A percentile compares a stretch with the other conserved stretches of the same genome.
These are phyloP conservation scores for Tephrocybe rancida DNA, from an alignment of 768 basidiomycete genomes.

Conservation along the genomic window DNA sequence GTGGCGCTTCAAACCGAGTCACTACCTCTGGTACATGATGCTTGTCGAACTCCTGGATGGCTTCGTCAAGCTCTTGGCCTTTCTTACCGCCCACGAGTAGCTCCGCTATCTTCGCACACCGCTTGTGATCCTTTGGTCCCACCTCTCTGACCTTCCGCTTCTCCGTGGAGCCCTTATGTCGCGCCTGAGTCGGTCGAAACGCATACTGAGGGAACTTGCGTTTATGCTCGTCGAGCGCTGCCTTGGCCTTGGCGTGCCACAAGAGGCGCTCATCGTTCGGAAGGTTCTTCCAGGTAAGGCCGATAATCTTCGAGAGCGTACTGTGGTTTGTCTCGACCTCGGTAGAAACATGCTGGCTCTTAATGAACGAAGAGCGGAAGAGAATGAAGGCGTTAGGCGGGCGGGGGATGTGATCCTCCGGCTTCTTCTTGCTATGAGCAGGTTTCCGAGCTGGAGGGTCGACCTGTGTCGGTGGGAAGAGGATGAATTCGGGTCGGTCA, in stretches of 20 bases:
- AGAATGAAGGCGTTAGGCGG: constrained; percentile 88
- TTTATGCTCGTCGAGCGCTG: constrained; percentile 73
- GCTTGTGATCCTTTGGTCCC: constrained; percentile 61
- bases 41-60: constrained; percentile 57
- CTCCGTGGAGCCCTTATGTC: constrained; percentile 40
- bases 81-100: constrained; percentile 58
- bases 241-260: constrained; percentile 79
- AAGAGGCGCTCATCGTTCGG: constrained; percentile 74
- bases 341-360: constrained; percentile 74
- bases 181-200: constrained; percentile 64
- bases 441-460: constrained; percentile 40
- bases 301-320: constrained; percentile 84
- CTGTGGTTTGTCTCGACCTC: constrained; percentile 83
- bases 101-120: constrained; percentile 70
- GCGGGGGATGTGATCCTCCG: constrained; percentile 77
- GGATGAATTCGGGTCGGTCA: constrained; percentile 42
- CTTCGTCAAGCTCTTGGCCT: constrained; percentile 57
- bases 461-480: constrained; percentile 58
- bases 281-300: constrained; percentile 80
- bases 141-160: constrained; percentile 66
- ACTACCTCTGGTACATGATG: constrained; percentile 59
- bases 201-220: constrained; percentile 76
- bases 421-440: constrained; percentile 70
- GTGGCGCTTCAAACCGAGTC: constrained; percentile 73
- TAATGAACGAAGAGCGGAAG: constrained; percentile 84